These are phyloP conservation scores for Andrographis paniculata DNA, from an alignment of 305 asterid genomes.

Conservation along the genomic window DNA sequence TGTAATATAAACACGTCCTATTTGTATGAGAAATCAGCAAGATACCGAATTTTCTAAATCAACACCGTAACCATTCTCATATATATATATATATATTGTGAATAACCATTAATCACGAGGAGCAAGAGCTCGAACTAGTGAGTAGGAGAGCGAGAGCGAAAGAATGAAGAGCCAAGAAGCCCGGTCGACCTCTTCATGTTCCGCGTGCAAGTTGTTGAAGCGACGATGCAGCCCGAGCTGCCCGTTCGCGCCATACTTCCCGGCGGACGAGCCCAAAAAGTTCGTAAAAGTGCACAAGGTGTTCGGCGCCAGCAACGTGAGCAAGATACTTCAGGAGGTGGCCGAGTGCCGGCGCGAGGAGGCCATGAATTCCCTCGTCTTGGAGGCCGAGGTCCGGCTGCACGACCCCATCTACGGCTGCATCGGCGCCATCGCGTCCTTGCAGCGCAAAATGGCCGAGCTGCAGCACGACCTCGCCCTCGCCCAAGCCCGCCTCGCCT, in stretches of 20 bases:
- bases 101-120: no score
- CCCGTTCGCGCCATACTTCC: constrained; percentile 71
- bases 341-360: constrained; percentile 65
- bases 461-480: constrained; percentile 66
- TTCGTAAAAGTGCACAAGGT: constrained; percentile 84
- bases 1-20: no score
- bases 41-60: no score
- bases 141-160: not conserved
- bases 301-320: constrained; percentile 81
- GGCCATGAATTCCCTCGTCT: constrained; percentile 68
- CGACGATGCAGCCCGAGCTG: constrained; percentile 58
- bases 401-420: constrained; percentile 84
- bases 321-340: constrained; percentile 88
- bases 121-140: not conserved
- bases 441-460: constrained; percentile 68
- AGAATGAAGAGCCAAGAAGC: constrained; percentile 28
- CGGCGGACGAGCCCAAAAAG: constrained; percentile 54
- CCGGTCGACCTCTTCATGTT: constrained; percentile 74
- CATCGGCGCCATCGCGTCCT: constrained; percentile 80
- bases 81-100: no score
- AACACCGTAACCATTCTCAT: no score
- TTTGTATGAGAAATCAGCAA: no score
- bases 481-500: constrained; percentile 60
- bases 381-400: constrained; percentile 74
- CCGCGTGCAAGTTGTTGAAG: constrained; percentile 85